Evolutionary conservation across 1,284 basidiomycete species (phyloP).

Genomic region (Wallemia mellicola): DNA sequence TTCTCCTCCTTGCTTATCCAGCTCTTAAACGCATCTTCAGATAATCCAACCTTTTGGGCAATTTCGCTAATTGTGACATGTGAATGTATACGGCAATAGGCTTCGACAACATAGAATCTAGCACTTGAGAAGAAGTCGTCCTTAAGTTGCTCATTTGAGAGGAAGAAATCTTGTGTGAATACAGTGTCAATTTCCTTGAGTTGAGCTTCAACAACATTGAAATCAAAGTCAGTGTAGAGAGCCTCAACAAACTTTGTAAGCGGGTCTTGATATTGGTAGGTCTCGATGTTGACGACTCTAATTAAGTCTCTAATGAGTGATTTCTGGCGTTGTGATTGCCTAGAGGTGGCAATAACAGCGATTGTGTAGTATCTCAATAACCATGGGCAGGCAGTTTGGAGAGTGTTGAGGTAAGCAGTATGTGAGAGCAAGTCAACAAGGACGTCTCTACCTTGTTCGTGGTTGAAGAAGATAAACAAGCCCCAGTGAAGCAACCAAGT

Average conservation of each 20-base stretch:
- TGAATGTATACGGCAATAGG: slow-evolving; percentile 90
- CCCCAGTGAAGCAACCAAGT: slow-evolving; percentile 97
- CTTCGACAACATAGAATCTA: slow-evolving; percentile 77
- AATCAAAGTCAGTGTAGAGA: slow-evolving; percentile 76
- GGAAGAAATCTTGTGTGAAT: slow-evolving; percentile 76
- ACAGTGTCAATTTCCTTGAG: slow-evolving; percentile 51
- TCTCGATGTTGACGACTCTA: slow-evolving; percentile 67
- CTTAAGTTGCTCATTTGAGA: slow-evolving; percentile 37
- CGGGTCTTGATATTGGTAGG: slow-evolving; percentile 81
- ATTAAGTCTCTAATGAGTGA: slow-evolving; percentile 65
- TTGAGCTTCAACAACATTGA: slow-evolving; percentile 59
- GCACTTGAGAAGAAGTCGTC: slow-evolving; percentile 90
- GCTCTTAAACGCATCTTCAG: neutral
- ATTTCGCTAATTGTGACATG: slow-evolving; percentile 74
- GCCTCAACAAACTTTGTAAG: slow-evolving; percentile 78
- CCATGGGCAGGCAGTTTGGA: slow-evolving; percentile 87
- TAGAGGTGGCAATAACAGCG: slow-evolving; percentile 70
- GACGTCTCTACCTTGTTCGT: slow-evolving; percentile 64
- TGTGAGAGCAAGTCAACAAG: slow-evolving; percentile 88
- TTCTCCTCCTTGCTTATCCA: neutral
- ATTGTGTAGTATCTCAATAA: slow-evolving; percentile 78
- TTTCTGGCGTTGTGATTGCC: slow-evolving; percentile 39
- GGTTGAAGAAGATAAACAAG: slow-evolving; percentile 94
- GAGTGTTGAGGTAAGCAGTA: slow-evolving; percentile 87
- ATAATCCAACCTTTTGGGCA: neutral